phyloP scores from a whole-genome alignment of 805 yeast genomes.

The Spathaspora passalidarum region DNA sequence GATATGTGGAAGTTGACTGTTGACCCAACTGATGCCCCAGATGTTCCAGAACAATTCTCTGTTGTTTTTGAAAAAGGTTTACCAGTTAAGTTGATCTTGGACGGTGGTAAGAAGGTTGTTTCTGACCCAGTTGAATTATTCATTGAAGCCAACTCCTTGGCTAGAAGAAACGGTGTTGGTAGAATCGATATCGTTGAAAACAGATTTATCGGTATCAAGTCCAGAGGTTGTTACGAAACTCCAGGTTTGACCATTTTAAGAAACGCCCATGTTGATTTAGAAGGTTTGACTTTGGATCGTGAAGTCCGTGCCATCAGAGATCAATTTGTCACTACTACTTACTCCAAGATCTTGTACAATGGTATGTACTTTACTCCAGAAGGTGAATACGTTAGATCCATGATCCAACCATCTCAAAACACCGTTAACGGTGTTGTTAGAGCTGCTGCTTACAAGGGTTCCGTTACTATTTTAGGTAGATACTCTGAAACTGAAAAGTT shows the following conservation, averaged over 20 bases:
- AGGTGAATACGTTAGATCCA: constrained; percentile 90
- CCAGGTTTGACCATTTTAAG: constrained; percentile 96
- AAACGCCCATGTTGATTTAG: constrained; percentile 91
- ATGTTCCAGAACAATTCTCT: constrained; percentile 83
- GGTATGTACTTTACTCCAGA: constrained; percentile 99
- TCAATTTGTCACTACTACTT: constrained; percentile 88
- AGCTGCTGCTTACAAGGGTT: constrained; percentile 90
- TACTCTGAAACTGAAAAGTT: constrained; percentile 93
- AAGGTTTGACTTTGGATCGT: constrained; percentile 95
- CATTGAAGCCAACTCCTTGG: constrained; percentile 88
- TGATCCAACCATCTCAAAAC: constrained; percentile 92
- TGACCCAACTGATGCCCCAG: constrained; percentile 95
- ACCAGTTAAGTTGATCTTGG: constrained; percentile 77
- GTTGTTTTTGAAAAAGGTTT: constrained; percentile 82
- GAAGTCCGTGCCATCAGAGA: constrained; percentile 98
- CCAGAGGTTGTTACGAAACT: constrained; percentile 99
- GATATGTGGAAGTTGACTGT: constrained; percentile 99
- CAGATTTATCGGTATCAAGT: constrained; percentile 97
- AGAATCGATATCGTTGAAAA: constrained; percentile 98
- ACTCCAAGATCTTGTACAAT: constrained; percentile 88
- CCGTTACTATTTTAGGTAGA: constrained; percentile 83
- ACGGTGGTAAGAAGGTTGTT: constrained; percentile 54
- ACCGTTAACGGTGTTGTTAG: constrained; percentile 97
- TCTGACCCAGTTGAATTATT: constrained; percentile 91
- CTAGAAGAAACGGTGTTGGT: constrained; percentile 99